Evolutionary conservation across 495 filamentous ascomycete species (phyloP).

Genomic region (Bombardia bombarda): DNA sequence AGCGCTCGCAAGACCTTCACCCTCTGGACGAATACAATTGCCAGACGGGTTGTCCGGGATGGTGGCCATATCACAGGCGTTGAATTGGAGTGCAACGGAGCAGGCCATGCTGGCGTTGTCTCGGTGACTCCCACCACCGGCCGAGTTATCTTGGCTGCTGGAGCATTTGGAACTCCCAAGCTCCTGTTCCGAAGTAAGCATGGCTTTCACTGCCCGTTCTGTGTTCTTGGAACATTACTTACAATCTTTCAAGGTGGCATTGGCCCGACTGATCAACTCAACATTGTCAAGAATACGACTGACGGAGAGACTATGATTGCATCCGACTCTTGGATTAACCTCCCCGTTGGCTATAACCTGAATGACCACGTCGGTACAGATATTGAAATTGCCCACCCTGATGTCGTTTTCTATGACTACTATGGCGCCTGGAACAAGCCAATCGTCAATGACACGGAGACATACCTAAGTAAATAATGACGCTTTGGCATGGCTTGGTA

Average conservation of each 20-base stretch:
- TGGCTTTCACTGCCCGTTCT: neutral
- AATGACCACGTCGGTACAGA: slow-evolving; percentile 67
- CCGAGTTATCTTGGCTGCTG: slow-evolving; percentile 59
- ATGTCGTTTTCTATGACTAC: slow-evolving; percentile 56
- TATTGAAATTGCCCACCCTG: slow-evolving; percentile 50
- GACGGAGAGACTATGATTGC: slow-evolving; percentile 43
- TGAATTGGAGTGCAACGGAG: slow-evolving; percentile 49
- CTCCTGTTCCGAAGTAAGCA: slow-evolving; percentile 42
- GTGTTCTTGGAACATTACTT: too few relatives aligned
- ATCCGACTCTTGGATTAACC: slow-evolving; percentile 51
- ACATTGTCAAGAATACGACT: slow-evolving; percentile 43
- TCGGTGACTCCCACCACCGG: slow-evolving; percentile 49
- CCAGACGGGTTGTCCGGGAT: slow-evolving; percentile 52
- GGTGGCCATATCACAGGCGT: slow-evolving; percentile 54
- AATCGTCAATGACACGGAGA: slow-evolving; percentile 21
- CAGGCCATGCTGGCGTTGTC: slow-evolving; percentile 48
- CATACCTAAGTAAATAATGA: slow-evolving; percentile 25
- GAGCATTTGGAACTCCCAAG: slow-evolving; percentile 60
- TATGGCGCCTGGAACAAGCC: slow-evolving; percentile 48
- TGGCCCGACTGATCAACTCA: slow-evolving; percentile 50
- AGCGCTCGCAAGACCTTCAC: slow-evolving; percentile 51
- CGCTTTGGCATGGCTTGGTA: neutral
- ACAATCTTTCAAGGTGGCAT: slow-evolving; percentile 36
- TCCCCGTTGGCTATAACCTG: slow-evolving; percentile 63
- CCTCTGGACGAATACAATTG: slow-evolving; percentile 53